Base-by-base conservation (phyloP, 2,329 filamentous ascomycete genomes). In the Ophiosphaerella narmari region DNA sequence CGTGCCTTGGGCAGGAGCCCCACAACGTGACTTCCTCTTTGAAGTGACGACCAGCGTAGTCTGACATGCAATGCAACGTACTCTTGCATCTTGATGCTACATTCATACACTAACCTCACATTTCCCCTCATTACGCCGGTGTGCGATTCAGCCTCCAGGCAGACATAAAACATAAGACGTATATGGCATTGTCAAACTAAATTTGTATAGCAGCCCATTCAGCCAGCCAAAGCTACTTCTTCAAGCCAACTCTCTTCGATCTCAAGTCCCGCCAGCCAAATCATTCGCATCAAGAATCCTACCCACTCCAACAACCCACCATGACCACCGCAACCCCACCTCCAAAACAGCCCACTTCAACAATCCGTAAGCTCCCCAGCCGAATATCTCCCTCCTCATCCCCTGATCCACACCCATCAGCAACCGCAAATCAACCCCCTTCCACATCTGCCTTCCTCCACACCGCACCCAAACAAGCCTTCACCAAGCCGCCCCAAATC, bases 401-500 rank as follows among this genome's bases (percentile, higher is more conserved):
- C 18, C 35, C 32, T 8, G 35, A 24, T 5, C 31, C 44, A 5
- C 37, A 36, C 13, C 32, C 36, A 46, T 48, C 46, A 40, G 36
- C 16, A 39, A 31, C 24, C 14, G 37, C 35, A 39, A 42, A 12
- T 29, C 36, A 45, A 14, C n/a, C 32, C 5, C n/a, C 33, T 35
- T 12, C 24, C 45, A 38, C n/a, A 39, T 39, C 5, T 24, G 16
- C 11, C 50, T 35, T 62, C 61, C 38, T 56, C 64, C 34, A 51
- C 50, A 35, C 51, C 65, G 11, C 48, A 58, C 2, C 42, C 42
- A 3, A 63, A 58, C 18, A 48, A 63, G 13, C 32, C 4, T 72
- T 72, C 50, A 21, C 41, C 5, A 50, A 16, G 0, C 65, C 66
- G 3, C 68, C 69, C 0, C 65, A 63, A 21, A 48, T 76, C 41